Conservation (phyloP, 306 rosid genomes). For the Glycine tomentella region DNA sequence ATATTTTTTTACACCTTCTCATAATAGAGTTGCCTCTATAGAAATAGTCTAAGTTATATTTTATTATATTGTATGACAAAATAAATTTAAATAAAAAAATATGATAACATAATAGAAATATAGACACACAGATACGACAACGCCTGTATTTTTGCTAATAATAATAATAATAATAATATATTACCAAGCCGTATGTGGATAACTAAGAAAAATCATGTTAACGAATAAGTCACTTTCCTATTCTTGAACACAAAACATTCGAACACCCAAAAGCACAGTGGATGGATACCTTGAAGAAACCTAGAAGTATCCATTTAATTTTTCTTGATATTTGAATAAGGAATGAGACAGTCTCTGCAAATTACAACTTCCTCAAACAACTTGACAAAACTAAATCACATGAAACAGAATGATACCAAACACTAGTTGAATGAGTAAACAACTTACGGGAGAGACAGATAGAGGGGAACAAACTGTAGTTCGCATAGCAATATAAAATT, state of each 20-base stretch:
- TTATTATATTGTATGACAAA: too few species aligned
- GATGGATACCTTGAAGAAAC: conserved; percentile 7
- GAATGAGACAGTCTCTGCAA: conserved; percentile 42
- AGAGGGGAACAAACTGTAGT: conserved; percentile 50
- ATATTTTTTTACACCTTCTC: too few species aligned
- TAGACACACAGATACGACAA: too few species aligned
- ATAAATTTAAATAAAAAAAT: too few species aligned
- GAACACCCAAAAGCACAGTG: too few species aligned
- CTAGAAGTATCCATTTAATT: conserved; percentile 40
- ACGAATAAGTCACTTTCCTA: neutral
- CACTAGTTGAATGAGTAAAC: conserved; percentile 43
- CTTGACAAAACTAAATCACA: conserved; percentile 45
- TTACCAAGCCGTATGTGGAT: neutral
- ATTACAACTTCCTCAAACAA: conserved; percentile 58
- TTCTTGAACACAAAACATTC: conserved; percentile 11
- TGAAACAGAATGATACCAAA: conserved; percentile 43
- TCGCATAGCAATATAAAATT: conserved; percentile 43
- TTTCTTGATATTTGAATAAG: conserved; percentile 41
- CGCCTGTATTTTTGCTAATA: too few species aligned
- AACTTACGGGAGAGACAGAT: conserved; percentile 29
- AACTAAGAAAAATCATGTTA: neutral
- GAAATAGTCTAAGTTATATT: too few species aligned
- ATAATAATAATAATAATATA: neutral
- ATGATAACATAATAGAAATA: too few species aligned
- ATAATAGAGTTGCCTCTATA: too few species aligned